A percentile compares a stretch with the other conserved stretches of the same genome.
These are phyloP conservation scores for Sporothrix humicola DNA, from an alignment of 2,329 filamentous ascomycete genomes.

Conservation along the genomic window DNA sequence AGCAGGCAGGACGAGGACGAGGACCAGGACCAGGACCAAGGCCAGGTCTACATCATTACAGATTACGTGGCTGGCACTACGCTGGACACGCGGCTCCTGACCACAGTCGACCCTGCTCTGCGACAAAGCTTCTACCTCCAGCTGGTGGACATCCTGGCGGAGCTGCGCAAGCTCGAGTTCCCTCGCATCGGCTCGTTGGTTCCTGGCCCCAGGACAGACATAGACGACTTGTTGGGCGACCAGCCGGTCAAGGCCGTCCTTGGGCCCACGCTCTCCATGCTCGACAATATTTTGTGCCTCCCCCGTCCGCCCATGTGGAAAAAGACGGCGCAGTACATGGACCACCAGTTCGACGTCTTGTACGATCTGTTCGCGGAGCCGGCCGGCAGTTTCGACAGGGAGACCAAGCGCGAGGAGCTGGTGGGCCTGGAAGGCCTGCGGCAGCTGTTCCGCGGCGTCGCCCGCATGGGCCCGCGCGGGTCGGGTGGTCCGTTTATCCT, in stretches of 20 bases:
- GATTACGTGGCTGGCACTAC: conserved; percentile 38
- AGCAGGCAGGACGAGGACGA: not conserved
- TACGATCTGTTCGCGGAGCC: conserved; percentile 31
- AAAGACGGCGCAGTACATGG: conserved; percentile 19
- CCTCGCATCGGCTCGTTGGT: conserved; percentile 40
- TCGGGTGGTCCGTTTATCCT: conserved; percentile 38
- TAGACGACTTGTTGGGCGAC: not conserved
- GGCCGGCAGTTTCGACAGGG: conserved; percentile 28
- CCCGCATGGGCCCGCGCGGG: not conserved
- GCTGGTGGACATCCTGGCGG: conserved; percentile 40
- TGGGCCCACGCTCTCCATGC: conserved; percentile 37
- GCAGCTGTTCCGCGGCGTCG: not conserved
- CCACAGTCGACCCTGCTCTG: conserved; percentile 20
- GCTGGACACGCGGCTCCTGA: conserved; percentile 37
- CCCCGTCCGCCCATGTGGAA: not conserved
- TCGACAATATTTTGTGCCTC: conserved; percentile 30
- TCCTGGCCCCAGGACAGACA: conserved; percentile 36
- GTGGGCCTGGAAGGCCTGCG: conserved; percentile 37
- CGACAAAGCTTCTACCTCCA: conserved; percentile 36
- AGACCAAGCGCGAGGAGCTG: conserved; percentile 36
- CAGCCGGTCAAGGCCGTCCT: conserved; percentile 5
- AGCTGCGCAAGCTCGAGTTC: conserved; percentile 41
- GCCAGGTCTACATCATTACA: conserved; percentile 40
- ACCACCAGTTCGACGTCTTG: conserved; percentile 30
- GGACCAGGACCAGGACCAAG: not conserved